Percentiles rank a stretch among this genome's conserved stretches.
These are phyloP conservation scores for Ceratobasidium theobromae DNA, from an alignment of 1,284 basidiomycete genomes.

Conservation along the genomic window DNA sequence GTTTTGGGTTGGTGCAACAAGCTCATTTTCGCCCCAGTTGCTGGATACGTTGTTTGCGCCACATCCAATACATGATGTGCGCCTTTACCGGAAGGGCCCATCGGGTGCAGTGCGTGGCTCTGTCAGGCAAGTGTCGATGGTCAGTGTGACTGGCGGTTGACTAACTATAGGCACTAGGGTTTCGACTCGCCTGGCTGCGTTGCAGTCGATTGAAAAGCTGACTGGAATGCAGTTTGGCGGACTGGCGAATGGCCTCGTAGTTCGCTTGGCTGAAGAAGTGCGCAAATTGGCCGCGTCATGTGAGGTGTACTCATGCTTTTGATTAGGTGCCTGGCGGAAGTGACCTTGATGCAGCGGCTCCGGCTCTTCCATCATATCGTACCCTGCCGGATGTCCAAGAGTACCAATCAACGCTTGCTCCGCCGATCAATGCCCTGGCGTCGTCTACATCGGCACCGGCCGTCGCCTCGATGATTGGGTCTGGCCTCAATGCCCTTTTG, in stretches of 20 bases:
- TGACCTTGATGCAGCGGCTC: not conserved
- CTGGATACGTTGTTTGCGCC: slow-evolving; percentile 24
- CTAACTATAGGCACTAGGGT: slow-evolving; percentile 1
- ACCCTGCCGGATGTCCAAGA: slow-evolving; percentile 13
- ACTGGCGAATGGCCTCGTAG: not conserved
- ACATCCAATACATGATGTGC: slow-evolving; percentile 19
- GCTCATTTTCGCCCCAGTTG: not conserved
- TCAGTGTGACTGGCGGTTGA: not conserved
- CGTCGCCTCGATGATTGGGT: slow-evolving; percentile 13
- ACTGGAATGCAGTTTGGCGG: slow-evolving; percentile 19
- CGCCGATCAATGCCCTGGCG: not conserved
- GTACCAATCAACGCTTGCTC: not conserved
- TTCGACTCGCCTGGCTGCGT: slow-evolving; percentile 15
- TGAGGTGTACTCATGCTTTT: not conserved
- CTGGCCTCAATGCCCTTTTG: slow-evolving; percentile 19
- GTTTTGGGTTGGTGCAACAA: not conserved
- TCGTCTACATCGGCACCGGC: slow-evolving; percentile 14
- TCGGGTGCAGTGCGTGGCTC: slow-evolving; percentile 17
- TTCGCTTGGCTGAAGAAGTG: slow-evolving; percentile 15
- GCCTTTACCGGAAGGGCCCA: slow-evolving; percentile 11
- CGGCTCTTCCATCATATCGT: slow-evolving; percentile 25
- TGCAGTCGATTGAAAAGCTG: slow-evolving; percentile 22
- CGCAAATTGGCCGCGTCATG: not conserved
- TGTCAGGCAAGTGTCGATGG: slow-evolving; percentile 4
- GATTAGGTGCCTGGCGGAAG: not conserved